phyloP scores from a whole-genome alignment of 208 protist species.

The Balamuthia mandrillaris region DNA sequence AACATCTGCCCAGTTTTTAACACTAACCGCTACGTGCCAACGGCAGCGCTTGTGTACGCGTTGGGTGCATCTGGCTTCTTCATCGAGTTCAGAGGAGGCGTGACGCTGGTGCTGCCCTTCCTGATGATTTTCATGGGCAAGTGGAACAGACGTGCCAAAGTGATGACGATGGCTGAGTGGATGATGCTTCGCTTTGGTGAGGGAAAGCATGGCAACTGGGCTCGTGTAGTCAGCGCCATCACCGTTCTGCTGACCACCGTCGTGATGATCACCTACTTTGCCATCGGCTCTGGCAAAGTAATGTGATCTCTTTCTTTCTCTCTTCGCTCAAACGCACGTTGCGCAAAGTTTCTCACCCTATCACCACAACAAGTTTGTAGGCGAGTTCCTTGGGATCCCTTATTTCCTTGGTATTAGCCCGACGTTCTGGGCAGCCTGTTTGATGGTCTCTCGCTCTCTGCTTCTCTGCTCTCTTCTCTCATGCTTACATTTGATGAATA shows the following conservation, averaged over 20 bases:
- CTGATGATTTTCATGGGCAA: constrained; percentile 36
- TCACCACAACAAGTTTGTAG: constrained; percentile 40
- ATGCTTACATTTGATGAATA: neutral
- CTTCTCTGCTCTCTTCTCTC: too few relatives aligned
- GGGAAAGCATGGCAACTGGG: constrained; percentile 2
- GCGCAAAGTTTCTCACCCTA: too few relatives aligned
- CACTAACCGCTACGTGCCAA: too few relatives aligned
- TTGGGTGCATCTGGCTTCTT: constrained; percentile 14
- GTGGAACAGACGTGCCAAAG: neutral
- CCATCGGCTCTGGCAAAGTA: constrained; percentile 14
- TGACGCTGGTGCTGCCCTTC: constrained; percentile 22
- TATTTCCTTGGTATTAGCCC: neutral
- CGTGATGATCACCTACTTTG: constrained; percentile 24
- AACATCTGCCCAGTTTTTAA: neutral
- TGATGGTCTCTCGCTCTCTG: neutral
- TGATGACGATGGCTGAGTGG: constrained; percentile 31
- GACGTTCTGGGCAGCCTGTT: neutral
- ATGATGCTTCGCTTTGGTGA: constrained; percentile 20
- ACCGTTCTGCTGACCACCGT: neutral
- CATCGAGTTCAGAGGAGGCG: constrained; percentile 16
- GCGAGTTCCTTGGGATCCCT: neutral
- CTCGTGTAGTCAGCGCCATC: constrained; percentile 12
- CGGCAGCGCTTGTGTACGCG: neutral
- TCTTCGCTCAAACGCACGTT: too few relatives aligned
- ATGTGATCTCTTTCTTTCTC: too few relatives aligned